A percentile compares a stretch with the other conserved stretches of the same genome.
Conservation (phyloP, 371 early-diverging fungal species). For the Syncephalastrum racemosum region DNA sequence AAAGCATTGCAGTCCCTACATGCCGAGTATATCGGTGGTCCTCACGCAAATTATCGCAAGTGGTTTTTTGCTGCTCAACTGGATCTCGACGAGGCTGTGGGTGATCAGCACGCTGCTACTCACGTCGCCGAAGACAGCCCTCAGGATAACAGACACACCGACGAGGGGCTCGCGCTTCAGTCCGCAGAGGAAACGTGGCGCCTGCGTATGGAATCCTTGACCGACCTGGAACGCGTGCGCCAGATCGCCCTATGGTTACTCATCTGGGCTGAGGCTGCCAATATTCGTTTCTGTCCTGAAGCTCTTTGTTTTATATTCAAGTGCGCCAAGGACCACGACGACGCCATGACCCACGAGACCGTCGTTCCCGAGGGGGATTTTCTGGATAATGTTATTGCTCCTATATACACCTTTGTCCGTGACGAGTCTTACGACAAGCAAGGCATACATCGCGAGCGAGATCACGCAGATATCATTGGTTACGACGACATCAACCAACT, state of each 20-base stretch:
- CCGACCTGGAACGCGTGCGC: conserved; percentile 64
- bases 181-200: conserved; percentile 70
- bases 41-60: conserved; percentile 80
- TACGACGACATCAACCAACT: conserved; percentile 89
- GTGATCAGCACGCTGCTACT: conserved; percentile 12
- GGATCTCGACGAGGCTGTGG: conserved; percentile 40
- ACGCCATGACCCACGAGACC: neutral
- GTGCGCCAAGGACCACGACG: conserved; percentile 62
- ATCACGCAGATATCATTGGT: conserved; percentile 76
- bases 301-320: conserved; percentile 81
- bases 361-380: conserved; percentile 64
- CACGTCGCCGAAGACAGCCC: conserved; percentile 13
- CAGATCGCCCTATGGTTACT: conserved; percentile 79
- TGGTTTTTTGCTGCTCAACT: conserved; percentile 83
- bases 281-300: conserved; percentile 79
- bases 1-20: conserved; percentile 78
- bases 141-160: neutral
- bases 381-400: conserved; percentile 65
- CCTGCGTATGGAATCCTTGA: conserved; percentile 64
- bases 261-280: conserved; percentile 88
- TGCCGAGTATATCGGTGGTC: conserved; percentile 84
- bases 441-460: conserved; percentile 56
- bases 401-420: conserved; percentile 75
- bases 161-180: conserved; percentile 11
- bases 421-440: conserved; percentile 75